Percentiles rank a stretch among this genome's conserved stretches.
Conservation (phyloP, 306 rosid genomes). For the Citrullus mucosospermus region DNA sequence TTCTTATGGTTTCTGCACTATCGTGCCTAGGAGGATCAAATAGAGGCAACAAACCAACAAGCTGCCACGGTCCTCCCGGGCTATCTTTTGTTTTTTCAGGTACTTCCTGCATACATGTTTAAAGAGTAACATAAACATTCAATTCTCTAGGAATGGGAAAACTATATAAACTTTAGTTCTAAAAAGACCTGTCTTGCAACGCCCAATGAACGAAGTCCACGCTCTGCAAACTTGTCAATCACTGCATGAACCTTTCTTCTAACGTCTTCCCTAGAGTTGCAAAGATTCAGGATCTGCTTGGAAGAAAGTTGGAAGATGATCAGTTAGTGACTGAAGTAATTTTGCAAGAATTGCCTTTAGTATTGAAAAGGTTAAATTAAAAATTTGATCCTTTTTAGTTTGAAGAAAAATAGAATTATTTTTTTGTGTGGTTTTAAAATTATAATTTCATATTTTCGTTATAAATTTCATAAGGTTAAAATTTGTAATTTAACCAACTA, state of each 20-base stretch:
- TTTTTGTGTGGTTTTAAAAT: too few relatives aligned
- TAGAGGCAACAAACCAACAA: constrained; percentile 79
- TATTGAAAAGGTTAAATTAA: too few relatives aligned
- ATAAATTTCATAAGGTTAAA: too few relatives aligned
- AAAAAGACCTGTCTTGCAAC: constrained; percentile 88
- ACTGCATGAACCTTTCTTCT: constrained; percentile 53
- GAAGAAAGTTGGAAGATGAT: constrained; percentile 9
- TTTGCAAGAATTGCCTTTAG: neutral
- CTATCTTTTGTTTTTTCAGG: constrained; percentile 77
- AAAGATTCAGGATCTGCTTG: constrained; percentile 63
- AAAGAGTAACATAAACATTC: constrained; percentile 9
- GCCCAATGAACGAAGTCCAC: constrained; percentile 91
- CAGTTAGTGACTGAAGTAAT: neutral
- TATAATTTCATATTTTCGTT: too few relatives aligned
- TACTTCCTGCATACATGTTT: constrained; percentile 37
- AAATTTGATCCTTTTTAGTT: too few relatives aligned
- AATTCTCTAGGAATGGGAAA: neutral
- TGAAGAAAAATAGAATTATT: too few relatives aligned
- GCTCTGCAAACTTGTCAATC: constrained; percentile 95
- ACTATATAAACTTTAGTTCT: neutral
- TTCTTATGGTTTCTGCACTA: constrained; percentile 97
- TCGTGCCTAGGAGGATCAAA: constrained; percentile 99
- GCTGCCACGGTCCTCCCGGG: constrained; percentile 86
- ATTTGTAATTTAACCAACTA: too few relatives aligned
- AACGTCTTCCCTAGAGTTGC: constrained; percentile 88